Conservation (phyloP, 345 rosid genomes). For the Tarenaya hassleriana region DNA sequence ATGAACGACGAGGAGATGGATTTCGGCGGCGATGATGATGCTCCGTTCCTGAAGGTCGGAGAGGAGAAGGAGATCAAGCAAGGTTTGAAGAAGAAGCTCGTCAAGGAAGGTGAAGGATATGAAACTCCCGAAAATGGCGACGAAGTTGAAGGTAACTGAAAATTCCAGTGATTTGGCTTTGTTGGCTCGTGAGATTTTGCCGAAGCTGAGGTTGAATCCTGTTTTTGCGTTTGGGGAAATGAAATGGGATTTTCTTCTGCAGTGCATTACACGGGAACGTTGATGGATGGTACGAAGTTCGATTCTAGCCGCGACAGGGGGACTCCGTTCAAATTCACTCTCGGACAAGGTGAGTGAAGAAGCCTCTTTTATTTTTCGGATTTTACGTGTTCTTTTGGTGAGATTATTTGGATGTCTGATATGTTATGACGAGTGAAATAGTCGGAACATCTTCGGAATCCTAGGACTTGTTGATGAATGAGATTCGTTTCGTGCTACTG, state of each 20-base stretch:
- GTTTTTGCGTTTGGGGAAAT: no score
- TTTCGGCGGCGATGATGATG: slow-evolving; percentile 30
- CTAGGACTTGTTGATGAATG: no score
- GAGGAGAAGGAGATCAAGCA: slow-evolving; percentile 83
- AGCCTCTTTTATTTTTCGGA: neutral
- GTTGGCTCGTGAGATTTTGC: neutral
- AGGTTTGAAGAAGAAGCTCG: slow-evolving; percentile 80
- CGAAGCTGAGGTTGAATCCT: slow-evolving; percentile 1
- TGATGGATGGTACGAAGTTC: slow-evolving; percentile 83
- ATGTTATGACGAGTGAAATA: no score
- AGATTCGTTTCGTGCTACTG: no score
- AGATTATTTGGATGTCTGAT: neutral
- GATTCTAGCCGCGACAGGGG: slow-evolving; percentile 90
- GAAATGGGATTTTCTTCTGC: slow-evolving; percentile 10
- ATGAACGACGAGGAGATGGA: slow-evolving; percentile 48
- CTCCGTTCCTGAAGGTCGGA: slow-evolving; percentile 38
- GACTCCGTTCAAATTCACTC: slow-evolving; percentile 84
- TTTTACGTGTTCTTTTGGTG: neutral
- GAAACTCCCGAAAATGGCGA: slow-evolving; percentile 67
- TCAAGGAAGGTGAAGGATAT: slow-evolving; percentile 68
- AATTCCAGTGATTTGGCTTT: neutral
- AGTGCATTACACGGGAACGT: slow-evolving; percentile 79
- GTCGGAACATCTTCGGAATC: no score
- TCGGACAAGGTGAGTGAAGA: slow-evolving; percentile 69
- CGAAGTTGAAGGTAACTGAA: slow-evolving; percentile 66